Conservation (phyloP, 257 asterid species). For the Solanum medicagineum region DNA sequence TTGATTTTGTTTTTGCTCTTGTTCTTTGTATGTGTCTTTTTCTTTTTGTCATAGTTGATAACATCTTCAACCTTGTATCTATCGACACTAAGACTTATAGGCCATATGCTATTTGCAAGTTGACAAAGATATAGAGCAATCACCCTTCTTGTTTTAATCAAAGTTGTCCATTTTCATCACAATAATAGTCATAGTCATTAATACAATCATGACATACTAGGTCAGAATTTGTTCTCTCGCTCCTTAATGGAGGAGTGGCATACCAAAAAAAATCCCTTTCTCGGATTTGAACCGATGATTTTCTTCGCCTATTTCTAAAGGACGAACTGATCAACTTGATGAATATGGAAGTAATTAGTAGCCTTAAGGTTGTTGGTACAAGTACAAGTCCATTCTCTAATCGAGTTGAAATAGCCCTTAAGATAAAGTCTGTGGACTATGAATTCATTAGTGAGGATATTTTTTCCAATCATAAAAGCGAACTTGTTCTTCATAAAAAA, state of each 20-base stretch:
- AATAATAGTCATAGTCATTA: too few relatives aligned
- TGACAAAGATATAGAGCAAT: not conserved
- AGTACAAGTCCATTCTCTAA: constrained; percentile 8
- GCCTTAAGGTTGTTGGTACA: constrained; percentile 9
- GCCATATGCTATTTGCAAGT: not conserved
- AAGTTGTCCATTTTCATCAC: not conserved
- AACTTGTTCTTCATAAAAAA: constrained; percentile 39
- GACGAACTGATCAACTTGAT: too few relatives aligned
- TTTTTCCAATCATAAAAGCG: constrained; percentile 13
- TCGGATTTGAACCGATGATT: too few relatives aligned
- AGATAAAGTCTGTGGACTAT: constrained; percentile 7
- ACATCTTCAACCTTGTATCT: not conserved
- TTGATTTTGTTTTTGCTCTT: not conserved
- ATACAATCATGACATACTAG: too few relatives aligned
- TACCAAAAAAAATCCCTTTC: too few relatives aligned
- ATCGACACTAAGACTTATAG: not conserved
- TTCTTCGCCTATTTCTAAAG: too few relatives aligned
- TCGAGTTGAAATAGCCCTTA: constrained; percentile 11
- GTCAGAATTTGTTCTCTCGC: too few relatives aligned
- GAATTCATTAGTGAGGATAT: constrained; percentile 5
- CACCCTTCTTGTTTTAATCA: not conserved
- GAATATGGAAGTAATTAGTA: constrained; percentile 2
- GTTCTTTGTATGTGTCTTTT: not conserved
- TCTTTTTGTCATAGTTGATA: not conserved
- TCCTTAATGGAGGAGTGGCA: too few relatives aligned